These are phyloP conservation scores for Kazachstania bromeliacearum DNA, from an alignment of 805 yeast species.

Conservation along the genomic window DNA sequence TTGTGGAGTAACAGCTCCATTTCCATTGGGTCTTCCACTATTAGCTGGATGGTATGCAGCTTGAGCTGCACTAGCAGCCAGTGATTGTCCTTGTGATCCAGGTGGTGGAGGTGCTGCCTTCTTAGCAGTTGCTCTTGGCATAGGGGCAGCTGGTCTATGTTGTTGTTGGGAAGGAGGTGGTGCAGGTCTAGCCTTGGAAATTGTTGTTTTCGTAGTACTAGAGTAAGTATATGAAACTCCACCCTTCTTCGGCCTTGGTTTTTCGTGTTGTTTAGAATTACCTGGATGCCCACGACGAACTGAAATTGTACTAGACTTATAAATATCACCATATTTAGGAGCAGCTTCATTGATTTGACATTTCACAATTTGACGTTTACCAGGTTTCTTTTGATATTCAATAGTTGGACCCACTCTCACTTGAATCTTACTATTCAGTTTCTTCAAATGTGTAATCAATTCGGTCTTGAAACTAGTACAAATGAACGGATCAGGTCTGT, in stretches of 20 bases:
- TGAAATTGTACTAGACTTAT: constrained; percentile 81
- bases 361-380: constrained; percentile 64
- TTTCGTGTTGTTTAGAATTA: constrained; percentile 55
- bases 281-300: constrained; percentile 76
- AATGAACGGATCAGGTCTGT: constrained; percentile 68
- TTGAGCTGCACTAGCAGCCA: constrained; percentile 36
- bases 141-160: constrained; percentile 23
- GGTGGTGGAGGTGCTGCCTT: constrained; percentile 33
- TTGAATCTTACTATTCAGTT: constrained; percentile 45
- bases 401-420: constrained; percentile 64
- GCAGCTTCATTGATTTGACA: constrained; percentile 53
- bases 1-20: constrained; percentile 32
- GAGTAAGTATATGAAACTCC: constrained; percentile 4
- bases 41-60: constrained; percentile 29
- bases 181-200: constrained; percentile 11
- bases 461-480: constrained; percentile 86
- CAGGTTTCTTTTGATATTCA: constrained; percentile 85
- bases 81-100: constrained; percentile 14
- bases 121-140: constrained; percentile 20
- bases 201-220: constrained; percentile 2
- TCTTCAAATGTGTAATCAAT: constrained; percentile 62
- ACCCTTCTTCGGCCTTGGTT: constrained; percentile 51
- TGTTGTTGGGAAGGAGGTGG: constrained; percentile 10
- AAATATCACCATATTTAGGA: constrained; percentile 58
- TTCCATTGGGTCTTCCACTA: constrained; percentile 15